Percentiles rank a stretch among this genome's conserved stretches.
Conservation (phyloP, 768 basidiomycete species). For the Mrakia frigida region DNA sequence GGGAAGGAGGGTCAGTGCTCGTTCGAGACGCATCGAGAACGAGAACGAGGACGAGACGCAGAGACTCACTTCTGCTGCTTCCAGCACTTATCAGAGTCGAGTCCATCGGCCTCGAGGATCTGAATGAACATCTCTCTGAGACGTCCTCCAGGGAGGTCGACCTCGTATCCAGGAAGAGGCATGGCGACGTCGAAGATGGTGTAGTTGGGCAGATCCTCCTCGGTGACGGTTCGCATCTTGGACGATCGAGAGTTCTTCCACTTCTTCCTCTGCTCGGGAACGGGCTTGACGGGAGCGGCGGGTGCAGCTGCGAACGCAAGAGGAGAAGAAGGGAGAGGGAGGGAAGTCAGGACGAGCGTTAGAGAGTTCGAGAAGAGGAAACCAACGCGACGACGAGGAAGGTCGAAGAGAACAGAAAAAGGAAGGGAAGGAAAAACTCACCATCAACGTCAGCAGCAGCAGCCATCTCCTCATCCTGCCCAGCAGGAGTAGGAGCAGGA, state of each 20-base stretch:
- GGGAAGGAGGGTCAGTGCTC: neutral
- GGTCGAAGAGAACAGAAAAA: too few relatives aligned
- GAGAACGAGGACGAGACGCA: neutral
- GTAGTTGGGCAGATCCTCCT: conserved; percentile 63
- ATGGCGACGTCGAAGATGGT: conserved; percentile 92
- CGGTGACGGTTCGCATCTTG: conserved; percentile 54
- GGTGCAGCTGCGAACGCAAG: neutral
- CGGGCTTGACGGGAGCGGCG: neutral
- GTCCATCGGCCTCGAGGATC: conserved; percentile 74
- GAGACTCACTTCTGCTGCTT: conserved; percentile 29
- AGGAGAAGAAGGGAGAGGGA: neutral
- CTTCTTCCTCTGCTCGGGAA: conserved; percentile 32
- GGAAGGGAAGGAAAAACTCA: too few relatives aligned
- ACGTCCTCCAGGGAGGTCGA: conserved; percentile 79
- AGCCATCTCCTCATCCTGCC: conserved; percentile 40
- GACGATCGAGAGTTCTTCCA: conserved; percentile 44
- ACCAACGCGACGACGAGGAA: too few relatives aligned
- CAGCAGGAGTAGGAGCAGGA: conserved; percentile 20
- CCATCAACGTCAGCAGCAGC: conserved; percentile 37
- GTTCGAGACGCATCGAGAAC: neutral
- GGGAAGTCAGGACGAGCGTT: neutral
- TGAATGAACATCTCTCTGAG: conserved; percentile 82
- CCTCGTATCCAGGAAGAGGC: conserved; percentile 93
- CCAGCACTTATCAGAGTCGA: conserved; percentile 61
- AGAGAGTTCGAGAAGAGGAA: too few relatives aligned